Evolutionary conservation across 1,139 yeast genomes (phyloP).

Genomic region (Blastobotrys raffinosifermentans): DNA sequence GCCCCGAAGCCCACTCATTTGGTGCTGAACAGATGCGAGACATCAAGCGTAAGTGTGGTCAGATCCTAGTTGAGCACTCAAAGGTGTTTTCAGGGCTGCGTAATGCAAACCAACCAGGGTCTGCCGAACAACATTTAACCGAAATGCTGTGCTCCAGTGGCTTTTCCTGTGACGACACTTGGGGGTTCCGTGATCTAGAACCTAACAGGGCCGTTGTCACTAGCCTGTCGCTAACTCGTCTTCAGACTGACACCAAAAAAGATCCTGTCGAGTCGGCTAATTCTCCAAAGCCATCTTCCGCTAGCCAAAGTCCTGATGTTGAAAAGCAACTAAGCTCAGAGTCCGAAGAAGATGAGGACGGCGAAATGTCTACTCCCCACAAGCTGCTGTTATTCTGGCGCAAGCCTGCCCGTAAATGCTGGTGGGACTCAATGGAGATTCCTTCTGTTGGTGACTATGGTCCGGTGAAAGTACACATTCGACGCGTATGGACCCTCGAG

Average conservation of each 20-base stretch:
- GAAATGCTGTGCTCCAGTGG: conserved; percentile 96
- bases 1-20: conserved; percentile 28
- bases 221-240: conserved; percentile 75
- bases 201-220: conserved; percentile 81
- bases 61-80: conserved; percentile 48
- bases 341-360: conserved; percentile 8
- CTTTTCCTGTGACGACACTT: conserved; percentile 55
- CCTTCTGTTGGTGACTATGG: conserved; percentile 46
- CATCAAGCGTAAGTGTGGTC: conserved; percentile 67
- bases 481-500: conserved; percentile 85
- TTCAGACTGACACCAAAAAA: conserved; percentile 26
- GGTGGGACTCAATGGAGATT: conserved; percentile 78
- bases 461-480: conserved; percentile 55
- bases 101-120: conserved; percentile 53
- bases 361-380: conserved; percentile 47
- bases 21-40: conserved; percentile 42
- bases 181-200: conserved; percentile 88
- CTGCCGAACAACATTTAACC: conserved; percentile 91
- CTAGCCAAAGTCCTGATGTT: neutral
- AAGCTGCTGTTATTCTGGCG: conserved; percentile 91
- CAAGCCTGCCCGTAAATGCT: conserved; percentile 97
- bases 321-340: neutral
- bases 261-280: conserved; percentile 5
- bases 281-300: neutral
- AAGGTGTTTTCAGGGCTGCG: conserved; percentile 67